Evolutionary conservation across 2,329 filamentous ascomycete species (phyloP), one percentile per base, ranked within the genome.

Genomic region (Trichoderma citrinoviride): DNA sequence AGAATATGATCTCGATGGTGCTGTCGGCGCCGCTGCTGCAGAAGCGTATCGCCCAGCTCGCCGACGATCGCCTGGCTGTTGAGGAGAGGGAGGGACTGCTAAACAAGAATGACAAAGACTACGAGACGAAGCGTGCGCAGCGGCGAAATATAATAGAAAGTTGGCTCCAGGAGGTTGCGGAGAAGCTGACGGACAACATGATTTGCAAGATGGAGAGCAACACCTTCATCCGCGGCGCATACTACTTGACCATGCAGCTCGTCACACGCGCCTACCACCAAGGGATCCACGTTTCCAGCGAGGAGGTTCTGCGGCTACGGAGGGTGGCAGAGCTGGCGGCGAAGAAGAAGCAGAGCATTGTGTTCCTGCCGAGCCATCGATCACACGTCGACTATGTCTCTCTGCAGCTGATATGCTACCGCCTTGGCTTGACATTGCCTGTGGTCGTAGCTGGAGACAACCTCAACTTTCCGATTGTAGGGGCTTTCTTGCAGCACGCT

Each of bases 201-300:
- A 97, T 99, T 67, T 98, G 94, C 85, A 99, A 99, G 79, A 94
- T 98, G 84, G 95, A 99, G 77, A 96, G 90, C 81, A 96, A 93
- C 75, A 82, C 86, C 2, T 98, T 98, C 73, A 97, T 99, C 70
- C 83, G 95, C 55, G 87, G 92, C 25, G 94, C 95, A 53, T 98
- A 98, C 75, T 99, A 97, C 75, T 74, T 97, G 44, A 83, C 83
- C 54, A 96, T 93, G 1, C 94, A 98, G 77, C 82, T 98, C 53
- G 81, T 98, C 67, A 96, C 94, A 5, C 83, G 95, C 67, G 94
- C 95, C 6, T 99, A 99, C 76, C 93, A 98, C 73, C 94, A 98
- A 80, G 95, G 92, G 10, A 97, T 99, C 60, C 95, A 99, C 76
- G 93, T 98, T 29, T 96, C 91, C 1, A 96, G 92, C 75, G 92